Percentiles rank a stretch among this genome's conserved stretches.
These are phyloP conservation scores for Candida dubliniensis DNA, from an alignment of 1,139 yeast genomes.

Conservation along the genomic window DNA sequence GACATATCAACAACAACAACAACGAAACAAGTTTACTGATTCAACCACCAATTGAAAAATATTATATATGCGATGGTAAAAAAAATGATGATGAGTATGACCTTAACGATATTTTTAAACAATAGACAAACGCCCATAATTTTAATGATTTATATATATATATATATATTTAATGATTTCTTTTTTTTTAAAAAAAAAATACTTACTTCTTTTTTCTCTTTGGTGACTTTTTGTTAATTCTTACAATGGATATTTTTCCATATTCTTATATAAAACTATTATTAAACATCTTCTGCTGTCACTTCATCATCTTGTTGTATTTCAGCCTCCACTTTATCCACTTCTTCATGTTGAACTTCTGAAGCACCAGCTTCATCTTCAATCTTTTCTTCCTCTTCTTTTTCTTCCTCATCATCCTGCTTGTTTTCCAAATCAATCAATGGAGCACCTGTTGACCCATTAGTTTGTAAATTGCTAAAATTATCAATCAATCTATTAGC, in stretches of 20 bases:
- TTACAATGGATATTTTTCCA: too few species aligned
- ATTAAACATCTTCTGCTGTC: constrained; percentile 14
- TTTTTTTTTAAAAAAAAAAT: not conserved
- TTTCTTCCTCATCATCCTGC: constrained; percentile 17
- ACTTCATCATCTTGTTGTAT: constrained; percentile 16
- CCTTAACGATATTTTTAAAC: constrained; percentile 43
- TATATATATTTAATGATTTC: not conserved
- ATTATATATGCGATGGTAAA: constrained; percentile 65
- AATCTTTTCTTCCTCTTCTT: constrained; percentile 16
- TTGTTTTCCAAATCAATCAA: constrained; percentile 33
- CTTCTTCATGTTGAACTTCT: constrained; percentile 18
- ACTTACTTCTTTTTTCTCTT: constrained; percentile 1
- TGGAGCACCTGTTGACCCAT: constrained; percentile 19
- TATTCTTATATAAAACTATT: not conserved
- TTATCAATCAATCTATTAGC: constrained; percentile 60
- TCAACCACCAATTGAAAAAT: constrained; percentile 59
- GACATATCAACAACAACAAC: not conserved
- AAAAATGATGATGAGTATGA: constrained; percentile 39
- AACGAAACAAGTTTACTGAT: constrained; percentile 19
- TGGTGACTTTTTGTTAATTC: not conserved
- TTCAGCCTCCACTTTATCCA: constrained; percentile 20
- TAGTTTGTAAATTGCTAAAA: constrained; percentile 24
- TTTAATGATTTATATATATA: not conserved
- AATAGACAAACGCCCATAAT: not conserved
- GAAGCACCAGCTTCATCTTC: constrained; percentile 15